Percentiles rank a stretch among this genome's conserved stretches.
phyloP scores from a whole-genome alignment of 495 filamentous ascomycete species.

The Alectoria sarmentosa region DNA sequence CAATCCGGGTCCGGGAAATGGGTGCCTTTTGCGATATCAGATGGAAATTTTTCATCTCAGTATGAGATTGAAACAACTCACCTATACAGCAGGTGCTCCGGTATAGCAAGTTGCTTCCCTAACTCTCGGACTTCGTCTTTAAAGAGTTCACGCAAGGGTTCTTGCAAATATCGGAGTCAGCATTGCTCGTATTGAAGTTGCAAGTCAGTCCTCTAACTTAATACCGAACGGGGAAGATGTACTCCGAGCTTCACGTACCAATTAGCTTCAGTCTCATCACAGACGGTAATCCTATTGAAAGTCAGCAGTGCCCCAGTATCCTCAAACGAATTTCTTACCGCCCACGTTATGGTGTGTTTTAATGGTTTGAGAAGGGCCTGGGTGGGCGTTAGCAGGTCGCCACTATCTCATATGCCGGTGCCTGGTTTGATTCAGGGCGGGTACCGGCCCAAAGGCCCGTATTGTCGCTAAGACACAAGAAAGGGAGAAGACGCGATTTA shows the following conservation, averaged over 20 bases:
- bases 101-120: constrained; percentile 68
- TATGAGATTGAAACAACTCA: too few relatives aligned
- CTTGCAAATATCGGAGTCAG: constrained; percentile 24
- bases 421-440: background rate
- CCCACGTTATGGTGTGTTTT: constrained; percentile 87
- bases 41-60: too few relatives aligned
- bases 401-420: background rate
- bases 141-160: constrained; percentile 75
- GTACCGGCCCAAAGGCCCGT: background rate
- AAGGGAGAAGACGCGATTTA: background rate
- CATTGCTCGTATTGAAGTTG: background rate
- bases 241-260: background rate
- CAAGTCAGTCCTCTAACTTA: background rate
- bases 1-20: constrained; percentile 76
- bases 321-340: too few relatives aligned
- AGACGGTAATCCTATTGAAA: constrained; percentile 52
- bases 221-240: background rate
- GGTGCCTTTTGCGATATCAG: too few relatives aligned
- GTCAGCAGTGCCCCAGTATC: too few relatives aligned
- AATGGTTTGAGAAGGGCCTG: constrained; percentile 70
- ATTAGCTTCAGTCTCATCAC: constrained; percentile 59
- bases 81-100: too few relatives aligned
- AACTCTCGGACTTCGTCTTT: constrained; percentile 74
- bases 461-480: background rate
- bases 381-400: constrained; percentile 41